Base-by-base conservation (phyloP, 768 basidiomycete genomes). In the Boletus fagicola region DNA sequence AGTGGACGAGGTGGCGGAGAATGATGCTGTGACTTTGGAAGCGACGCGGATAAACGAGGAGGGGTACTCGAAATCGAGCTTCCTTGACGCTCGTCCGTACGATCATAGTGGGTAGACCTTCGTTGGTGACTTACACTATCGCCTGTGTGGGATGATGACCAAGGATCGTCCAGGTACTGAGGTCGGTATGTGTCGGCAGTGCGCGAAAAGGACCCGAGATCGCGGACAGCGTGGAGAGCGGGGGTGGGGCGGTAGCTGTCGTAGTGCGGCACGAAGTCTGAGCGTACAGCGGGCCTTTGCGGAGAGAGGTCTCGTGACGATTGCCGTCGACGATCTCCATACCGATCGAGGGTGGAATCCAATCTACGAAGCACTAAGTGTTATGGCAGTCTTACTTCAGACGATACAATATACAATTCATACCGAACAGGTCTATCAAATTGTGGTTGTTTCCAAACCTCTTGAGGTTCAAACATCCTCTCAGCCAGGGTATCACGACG, bases 381-480 rank as follows among this genome's bases (percentile, higher is more conserved):
- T 58, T 57, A 68, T 48, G 45, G 56, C 39, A 53, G 61, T 55
- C 50, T 63, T 65, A 67, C 67, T 62, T 66, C 49, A 48, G 56
- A 53, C 38, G 44, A 61, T 57, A 49, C 42, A 58, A 76, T 75
- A 66, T 73, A 78, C 79, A 61, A 65, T 62, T 78, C 81, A 46
- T 69, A 66, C 61, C 78, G 74, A 36, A 50, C 31, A 31, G 75
- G 66, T 62, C 78, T 76, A 63, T 84, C 82, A 49, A 64, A 64
- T 62, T 83, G 83, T 10, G 73, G 71, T 61, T 86, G 81, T 66
- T 85, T 87, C 88, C 89, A 90, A 33, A 76, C 72, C 20, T 87
- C 84, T 35, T 86, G 87, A 33, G 88, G 87, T 66, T 90, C 89
- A 65, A 90, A 84, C 77, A 84, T 82, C 61, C 86, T 77, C 57